phyloP scores from a whole-genome alignment of 805 yeast species.

The Alloascoidea hylecoeti region DNA sequence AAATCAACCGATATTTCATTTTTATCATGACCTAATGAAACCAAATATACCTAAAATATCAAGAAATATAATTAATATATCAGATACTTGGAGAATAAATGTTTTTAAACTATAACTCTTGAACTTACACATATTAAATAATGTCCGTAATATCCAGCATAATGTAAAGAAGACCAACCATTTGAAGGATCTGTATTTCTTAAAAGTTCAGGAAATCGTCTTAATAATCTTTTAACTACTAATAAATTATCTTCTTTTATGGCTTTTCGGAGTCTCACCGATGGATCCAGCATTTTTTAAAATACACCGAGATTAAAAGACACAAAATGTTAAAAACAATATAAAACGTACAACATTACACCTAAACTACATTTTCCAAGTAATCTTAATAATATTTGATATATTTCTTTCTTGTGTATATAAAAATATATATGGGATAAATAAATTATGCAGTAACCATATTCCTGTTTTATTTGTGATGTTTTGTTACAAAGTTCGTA shows the following conservation, averaged over 20 bases:
- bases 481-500: too few species aligned
- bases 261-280: slow-evolving; percentile 53
- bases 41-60: slow-evolving; percentile 17
- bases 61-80: background rate
- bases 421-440: too few species aligned
- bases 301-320: background rate
- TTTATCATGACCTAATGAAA: slow-evolving; percentile 41
- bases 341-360: too few species aligned
- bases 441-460: too few species aligned
- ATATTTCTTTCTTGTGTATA: too few species aligned
- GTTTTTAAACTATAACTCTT: background rate
- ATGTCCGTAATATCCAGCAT: slow-evolving; percentile 64
- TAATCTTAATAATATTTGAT: too few species aligned
- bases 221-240: slow-evolving; percentile 50
- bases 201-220: slow-evolving; percentile 53
- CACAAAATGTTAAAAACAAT: too few species aligned
- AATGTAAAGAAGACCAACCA: slow-evolving; percentile 80
- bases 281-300: slow-evolving; percentile 40
- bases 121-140: slow-evolving; percentile 45
- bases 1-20: slow-evolving; percentile 35
- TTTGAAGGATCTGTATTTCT: slow-evolving; percentile 53
- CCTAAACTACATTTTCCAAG: too few species aligned
- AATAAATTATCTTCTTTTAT: slow-evolving; percentile 45
- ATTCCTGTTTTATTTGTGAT: too few species aligned
- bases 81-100: too few species aligned